phyloP scores from a whole-genome alignment of 345 rosid genomes.

The Aethionema arabicum region DNA sequence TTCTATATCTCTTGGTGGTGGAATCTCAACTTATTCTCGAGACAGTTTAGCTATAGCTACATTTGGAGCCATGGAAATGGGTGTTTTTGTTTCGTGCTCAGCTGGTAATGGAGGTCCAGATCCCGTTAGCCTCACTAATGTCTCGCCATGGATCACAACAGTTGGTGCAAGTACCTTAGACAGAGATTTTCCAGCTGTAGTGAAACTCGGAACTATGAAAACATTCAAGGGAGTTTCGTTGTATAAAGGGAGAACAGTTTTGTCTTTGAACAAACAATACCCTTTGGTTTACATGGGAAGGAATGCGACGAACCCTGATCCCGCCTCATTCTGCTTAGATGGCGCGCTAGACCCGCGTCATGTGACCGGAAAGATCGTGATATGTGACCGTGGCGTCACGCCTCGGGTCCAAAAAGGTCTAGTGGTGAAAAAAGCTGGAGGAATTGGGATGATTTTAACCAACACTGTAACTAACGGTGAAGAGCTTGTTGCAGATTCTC shows the following conservation, averaged over 20 bases:
- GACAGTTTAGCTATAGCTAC: conserved; percentile 71
- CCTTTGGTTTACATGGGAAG: conserved; percentile 61
- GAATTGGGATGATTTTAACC: conserved; percentile 62
- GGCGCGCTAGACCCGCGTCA: conserved; percentile 50
- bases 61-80: conserved; percentile 89
- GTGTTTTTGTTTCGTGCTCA: conserved; percentile 67
- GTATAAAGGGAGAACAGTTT: conserved; percentile 48
- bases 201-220: conserved; percentile 50
- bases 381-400: conserved; percentile 69
- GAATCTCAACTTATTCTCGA: conserved; percentile 51
- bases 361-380: conserved; percentile 67
- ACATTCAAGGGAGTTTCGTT: conserved; percentile 57
- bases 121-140: conserved; percentile 60
- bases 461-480: conserved; percentile 78
- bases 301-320: conserved; percentile 54
- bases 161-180: conserved; percentile 85
- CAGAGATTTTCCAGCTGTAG: conserved; percentile 63
- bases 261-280: conserved; percentile 41
- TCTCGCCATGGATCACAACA: conserved; percentile 82
- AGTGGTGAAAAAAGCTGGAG: conserved; percentile 66
- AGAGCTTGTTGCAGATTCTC: conserved; percentile 89
- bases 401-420: conserved; percentile 66
- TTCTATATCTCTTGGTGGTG: conserved; percentile 81
- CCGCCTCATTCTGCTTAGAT: conserved; percentile 57
- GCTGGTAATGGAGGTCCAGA: conserved; percentile 82